Base-by-base conservation (phyloP, 345 rosid genomes). In the Sonneratia caseolaris region DNA sequence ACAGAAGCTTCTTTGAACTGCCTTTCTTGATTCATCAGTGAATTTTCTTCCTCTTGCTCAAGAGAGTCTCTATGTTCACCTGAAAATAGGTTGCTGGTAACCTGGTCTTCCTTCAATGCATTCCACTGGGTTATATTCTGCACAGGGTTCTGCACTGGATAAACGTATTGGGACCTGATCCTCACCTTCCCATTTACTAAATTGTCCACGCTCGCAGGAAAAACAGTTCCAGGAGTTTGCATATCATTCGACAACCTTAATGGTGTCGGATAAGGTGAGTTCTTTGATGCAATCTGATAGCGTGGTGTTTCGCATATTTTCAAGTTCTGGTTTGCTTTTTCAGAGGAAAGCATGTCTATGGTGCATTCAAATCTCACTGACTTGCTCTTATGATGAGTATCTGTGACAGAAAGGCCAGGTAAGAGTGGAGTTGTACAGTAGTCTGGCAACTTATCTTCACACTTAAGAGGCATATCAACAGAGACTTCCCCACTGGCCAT, bases 141-240 rank as follows among this genome's bases (percentile, higher is more conserved):
- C 36, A 81, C 80, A 19, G 86, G 83, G 75, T 80, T 85, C 68
- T 74, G 62, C 45, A 84, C 87, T 22, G 96, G 72, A 82, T 84
- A 80, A 38, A 87, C 97, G 79, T 86, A 89, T 75, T 92, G 90
- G 32, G 96, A 88, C 79, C 93, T 91, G 71, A 95, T 76, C 80
- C 85, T 82, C 42, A 79, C 78, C 80, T 82, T 90, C 66, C 86
- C 84, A 78, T 70, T 77, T 16, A 76, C 82, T 53, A 77, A 76
- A 71, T 68, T 76, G 57, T 81, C 92, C 51, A 83, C 32, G 72
- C 82, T 84, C 71, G 89, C 76, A 61, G 94, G 89, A 74, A 82
- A 95, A 76, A 86, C 82, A 68, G 99, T 92, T 76, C 97, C 99
- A 4, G 98, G 98, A 76, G 99, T 96, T 82, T 96, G 97, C 97